These are phyloP conservation scores for Colletotrichum tropicicola DNA, from an alignment of 2,329 filamentous ascomycete genomes.

Conservation along the genomic window DNA sequence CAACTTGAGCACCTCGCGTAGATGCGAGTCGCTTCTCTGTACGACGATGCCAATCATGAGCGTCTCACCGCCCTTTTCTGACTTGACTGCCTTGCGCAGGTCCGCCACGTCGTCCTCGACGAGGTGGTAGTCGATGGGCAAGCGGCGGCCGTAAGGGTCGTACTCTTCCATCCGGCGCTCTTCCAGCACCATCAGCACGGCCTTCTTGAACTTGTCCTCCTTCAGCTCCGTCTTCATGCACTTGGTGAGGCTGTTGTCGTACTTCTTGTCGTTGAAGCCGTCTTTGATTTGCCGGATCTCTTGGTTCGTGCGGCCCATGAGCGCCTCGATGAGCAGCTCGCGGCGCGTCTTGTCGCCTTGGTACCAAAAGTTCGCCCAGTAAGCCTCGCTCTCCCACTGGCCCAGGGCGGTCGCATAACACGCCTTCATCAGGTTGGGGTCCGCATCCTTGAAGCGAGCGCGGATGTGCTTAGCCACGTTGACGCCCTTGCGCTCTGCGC, in stretches of 20 bases:
- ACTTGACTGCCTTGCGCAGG: slow-evolving; percentile 73
- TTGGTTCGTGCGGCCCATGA: slow-evolving; percentile 90
- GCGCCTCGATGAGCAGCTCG: slow-evolving; percentile 89
- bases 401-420: slow-evolving; percentile 91
- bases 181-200: slow-evolving; percentile 84
- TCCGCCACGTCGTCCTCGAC: slow-evolving; percentile 78
- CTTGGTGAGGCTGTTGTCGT: slow-evolving; percentile 78
- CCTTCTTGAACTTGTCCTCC: slow-evolving; percentile 94
- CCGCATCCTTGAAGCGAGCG: slow-evolving; percentile 75
- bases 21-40: slow-evolving; percentile 80
- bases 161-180: slow-evolving; percentile 85
- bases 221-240: slow-evolving; percentile 95
- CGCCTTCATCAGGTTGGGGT: slow-evolving; percentile 85
- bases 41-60: slow-evolving; percentile 89
- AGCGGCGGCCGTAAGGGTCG: slow-evolving; percentile 67
- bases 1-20: slow-evolving; percentile 79
- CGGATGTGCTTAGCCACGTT: slow-evolving; percentile 90
- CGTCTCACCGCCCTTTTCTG: slow-evolving; percentile 84
- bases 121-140: slow-evolving; percentile 66
- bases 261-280: slow-evolving; percentile 91
- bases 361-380: slow-evolving; percentile 99
- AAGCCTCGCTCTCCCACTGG: slow-evolving; percentile 90
- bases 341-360: slow-evolving; percentile 85
- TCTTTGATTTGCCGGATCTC: slow-evolving; percentile 90
- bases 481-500: slow-evolving; percentile 76